These are phyloP conservation scores for Malbranchea zuffiana DNA, from an alignment of 2,329 filamentous ascomycete genomes.

Conservation along the genomic window DNA sequence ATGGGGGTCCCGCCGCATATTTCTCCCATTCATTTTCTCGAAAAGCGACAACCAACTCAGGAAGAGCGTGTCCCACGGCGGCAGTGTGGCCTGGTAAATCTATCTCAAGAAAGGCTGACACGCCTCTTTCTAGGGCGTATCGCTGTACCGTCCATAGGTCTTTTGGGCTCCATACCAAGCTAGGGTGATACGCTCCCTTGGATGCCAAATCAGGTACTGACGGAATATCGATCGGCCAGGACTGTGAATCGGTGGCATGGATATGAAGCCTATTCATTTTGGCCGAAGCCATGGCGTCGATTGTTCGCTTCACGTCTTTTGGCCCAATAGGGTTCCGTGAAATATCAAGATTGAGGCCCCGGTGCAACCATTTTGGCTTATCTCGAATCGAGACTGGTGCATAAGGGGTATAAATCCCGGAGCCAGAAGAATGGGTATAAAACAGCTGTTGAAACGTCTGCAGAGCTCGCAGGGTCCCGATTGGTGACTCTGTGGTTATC, in stretches of 20 bases:
- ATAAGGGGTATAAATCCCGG: conserved; percentile 51
- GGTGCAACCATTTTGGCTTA: conserved; percentile 60
- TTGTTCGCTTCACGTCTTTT: conserved; percentile 57
- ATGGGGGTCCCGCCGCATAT: conserved; percentile 46
- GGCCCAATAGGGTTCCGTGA: conserved; percentile 61
- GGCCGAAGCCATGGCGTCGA: conserved; percentile 54
- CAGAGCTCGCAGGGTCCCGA: conserved; percentile 20
- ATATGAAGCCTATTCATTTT: conserved; percentile 42
- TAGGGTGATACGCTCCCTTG: conserved; percentile 61
- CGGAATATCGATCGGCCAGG: conserved; percentile 58
- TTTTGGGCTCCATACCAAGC: conserved; percentile 54
- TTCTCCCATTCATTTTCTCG: conserved; percentile 43
- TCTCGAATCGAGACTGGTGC: conserved; percentile 66
- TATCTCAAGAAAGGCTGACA: conserved; percentile 64
- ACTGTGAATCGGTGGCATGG: conserved; percentile 40
- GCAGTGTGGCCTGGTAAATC: conserved; percentile 74
- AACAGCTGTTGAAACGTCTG: conserved; percentile 23
- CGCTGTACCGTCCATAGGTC: conserved; percentile 58
- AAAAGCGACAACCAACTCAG: conserved; percentile 59
- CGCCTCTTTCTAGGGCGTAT: conserved; percentile 57
- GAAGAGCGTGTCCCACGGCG: conserved; percentile 53
- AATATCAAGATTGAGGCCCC: conserved; percentile 70
- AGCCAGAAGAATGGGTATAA: conserved; percentile 18
- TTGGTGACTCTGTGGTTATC: conserved; percentile 18
- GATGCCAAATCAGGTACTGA: conserved; percentile 56